These are phyloP conservation scores for Suhomyces taliae DNA, from an alignment of 1,139 yeast genomes.

Conservation along the genomic window DNA sequence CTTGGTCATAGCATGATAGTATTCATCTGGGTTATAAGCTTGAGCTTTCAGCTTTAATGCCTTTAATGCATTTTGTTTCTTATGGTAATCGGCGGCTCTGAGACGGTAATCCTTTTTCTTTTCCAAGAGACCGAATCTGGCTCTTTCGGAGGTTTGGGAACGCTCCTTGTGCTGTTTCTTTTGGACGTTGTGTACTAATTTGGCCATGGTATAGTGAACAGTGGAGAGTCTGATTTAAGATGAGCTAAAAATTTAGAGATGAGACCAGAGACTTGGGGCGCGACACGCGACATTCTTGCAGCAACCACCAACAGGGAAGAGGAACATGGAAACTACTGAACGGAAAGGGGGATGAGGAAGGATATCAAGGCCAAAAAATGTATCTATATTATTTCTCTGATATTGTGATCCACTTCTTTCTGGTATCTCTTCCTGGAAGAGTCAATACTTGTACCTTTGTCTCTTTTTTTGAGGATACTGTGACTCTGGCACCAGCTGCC, in stretches of 20 bases:
- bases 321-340: no score
- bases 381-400: no score
- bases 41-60: slow-evolving; percentile 71
- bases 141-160: slow-evolving; percentile 75
- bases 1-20: slow-evolving; percentile 87
- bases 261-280: not conserved
- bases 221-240: slow-evolving; percentile 3
- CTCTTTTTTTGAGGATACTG: no score
- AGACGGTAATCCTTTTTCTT: slow-evolving; percentile 92
- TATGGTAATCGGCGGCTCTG: slow-evolving; percentile 86
- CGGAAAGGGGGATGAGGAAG: no score
- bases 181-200: slow-evolving; percentile 83
- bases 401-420: no score
- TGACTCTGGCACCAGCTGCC: no score
- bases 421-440: no score
- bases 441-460: no score
- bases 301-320: not conserved
- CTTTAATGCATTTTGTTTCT: slow-evolving; percentile 82
- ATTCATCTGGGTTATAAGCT: slow-evolving; percentile 90
- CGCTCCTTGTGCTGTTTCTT: slow-evolving; percentile 96
- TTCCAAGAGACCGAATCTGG: slow-evolving; percentile 79
- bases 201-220: slow-evolving; percentile 53
- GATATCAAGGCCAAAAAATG: no score
- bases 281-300: slow-evolving; percentile 1
- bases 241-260: slow-evolving; percentile 7